Conservation (phyloP, 768 basidiomycete species). For the Phaeolepiota aurea region DNA sequence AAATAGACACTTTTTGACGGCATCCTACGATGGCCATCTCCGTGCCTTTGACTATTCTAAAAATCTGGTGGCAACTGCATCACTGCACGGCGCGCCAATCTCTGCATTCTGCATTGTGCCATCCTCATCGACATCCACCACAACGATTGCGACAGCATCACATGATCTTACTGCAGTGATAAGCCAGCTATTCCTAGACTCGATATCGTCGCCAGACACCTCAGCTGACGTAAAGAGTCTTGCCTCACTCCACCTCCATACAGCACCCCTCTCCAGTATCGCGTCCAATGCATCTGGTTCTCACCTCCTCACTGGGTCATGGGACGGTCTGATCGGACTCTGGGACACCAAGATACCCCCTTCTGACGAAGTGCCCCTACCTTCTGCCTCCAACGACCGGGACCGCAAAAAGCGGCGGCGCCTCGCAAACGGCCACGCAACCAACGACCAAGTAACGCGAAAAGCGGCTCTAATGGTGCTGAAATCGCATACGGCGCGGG, state of each 20-base stretch:
- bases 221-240: conserved; percentile 29
- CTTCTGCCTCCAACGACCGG: conserved; percentile 19
- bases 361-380: conserved; percentile 54
- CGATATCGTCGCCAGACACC: conserved; percentile 9
- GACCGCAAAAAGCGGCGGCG: conserved; percentile 62
- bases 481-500: conserved; percentile 75
- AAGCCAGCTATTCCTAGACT: conserved; percentile 26
- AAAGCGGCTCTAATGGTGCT: conserved; percentile 70
- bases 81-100: conserved; percentile 56
- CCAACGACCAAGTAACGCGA: conserved; percentile 30
- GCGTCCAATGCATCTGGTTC: conserved; percentile 43
- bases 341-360: conserved; percentile 64
- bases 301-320: conserved; percentile 73
- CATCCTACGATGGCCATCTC: conserved; percentile 74
- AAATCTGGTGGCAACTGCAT: conserved; percentile 37
- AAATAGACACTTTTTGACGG: conserved; percentile 60
- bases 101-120: conserved; percentile 57
- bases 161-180: conserved; percentile 73
- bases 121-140: conserved; percentile 15
- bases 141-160: conserved; percentile 58
- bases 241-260: conserved; percentile 78
- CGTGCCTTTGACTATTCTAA: conserved; percentile 70
- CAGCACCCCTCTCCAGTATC: conserved; percentile 70
- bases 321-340: conserved; percentile 81
- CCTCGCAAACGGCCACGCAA: conserved; percentile 33